These are phyloP conservation scores for Posidonia oceanica DNA, from an alignment of 116 monocot genomes.

Conservation along the genomic window DNA sequence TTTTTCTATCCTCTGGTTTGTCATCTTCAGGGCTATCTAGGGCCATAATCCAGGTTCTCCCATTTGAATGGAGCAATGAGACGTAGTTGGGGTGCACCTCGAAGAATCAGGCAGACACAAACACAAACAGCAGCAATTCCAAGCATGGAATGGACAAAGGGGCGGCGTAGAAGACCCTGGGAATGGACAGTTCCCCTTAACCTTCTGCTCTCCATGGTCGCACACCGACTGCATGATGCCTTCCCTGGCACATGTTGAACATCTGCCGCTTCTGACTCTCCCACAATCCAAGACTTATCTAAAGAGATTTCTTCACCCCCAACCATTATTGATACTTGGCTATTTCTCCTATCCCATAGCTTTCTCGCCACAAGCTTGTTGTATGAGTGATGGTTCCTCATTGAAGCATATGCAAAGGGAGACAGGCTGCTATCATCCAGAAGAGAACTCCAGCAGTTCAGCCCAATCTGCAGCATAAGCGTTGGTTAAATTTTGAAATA, in stretches of 20 bases:
- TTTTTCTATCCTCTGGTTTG: neutral
- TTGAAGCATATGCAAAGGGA: conserved; percentile 52
- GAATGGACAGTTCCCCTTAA: conserved; percentile 9
- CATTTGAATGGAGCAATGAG: conserved; percentile 61
- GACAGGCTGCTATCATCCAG: conserved; percentile 51
- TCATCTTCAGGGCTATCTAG: conserved; percentile 7
- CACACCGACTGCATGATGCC: conserved; percentile 39
- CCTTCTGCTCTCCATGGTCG: conserved; percentile 17
- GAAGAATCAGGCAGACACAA: conserved; percentile 81
- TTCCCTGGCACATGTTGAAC: neutral
- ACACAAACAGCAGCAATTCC: conserved; percentile 94
- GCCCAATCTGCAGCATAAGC: conserved; percentile 40
- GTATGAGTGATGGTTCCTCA: conserved; percentile 59
- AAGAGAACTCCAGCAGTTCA: conserved; percentile 59
- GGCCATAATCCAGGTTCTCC: conserved; percentile 75
- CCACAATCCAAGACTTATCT: conserved; percentile 20
- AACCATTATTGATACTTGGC: conserved; percentile 53
- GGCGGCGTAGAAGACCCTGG: conserved; percentile 43
- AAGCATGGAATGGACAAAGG: conserved; percentile 71
- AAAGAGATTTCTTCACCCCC: conserved; percentile 18
- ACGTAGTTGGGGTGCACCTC: conserved; percentile 52
- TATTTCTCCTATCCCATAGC: conserved; percentile 37
- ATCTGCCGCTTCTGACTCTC: conserved; percentile 2
- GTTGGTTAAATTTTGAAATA: neutral
- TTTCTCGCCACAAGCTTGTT: conserved; percentile 62